Evolutionary conservation across 2,329 filamentous ascomycete species (phyloP), one percentile per base, ranked within the genome.

Genomic region (Malbranchea zuffiana): DNA sequence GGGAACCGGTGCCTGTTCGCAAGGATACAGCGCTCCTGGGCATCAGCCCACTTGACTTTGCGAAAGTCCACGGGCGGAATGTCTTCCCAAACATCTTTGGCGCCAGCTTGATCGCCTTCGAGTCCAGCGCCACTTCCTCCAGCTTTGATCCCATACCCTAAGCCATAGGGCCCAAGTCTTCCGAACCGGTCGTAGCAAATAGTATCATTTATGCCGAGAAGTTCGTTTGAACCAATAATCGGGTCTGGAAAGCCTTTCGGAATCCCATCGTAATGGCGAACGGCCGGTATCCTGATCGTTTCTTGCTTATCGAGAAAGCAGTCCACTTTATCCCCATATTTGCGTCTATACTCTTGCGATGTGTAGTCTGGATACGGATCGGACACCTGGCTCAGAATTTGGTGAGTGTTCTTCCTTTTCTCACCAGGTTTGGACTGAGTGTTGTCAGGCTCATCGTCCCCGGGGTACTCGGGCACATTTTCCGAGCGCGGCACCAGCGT

Each of bases 181-280:
- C 88, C 88, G 54, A 83, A 93, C 2, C 90, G 74, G 48, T 98
- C 90, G 53, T 94, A 95, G 62, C 90, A 98, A 31, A 95, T 74
- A 50, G 93, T 80, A 47, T 92, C 75, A 12, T 81, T 75, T 23
- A 96, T 65, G 0, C 78, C 80, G 8, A 96, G 61, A 26, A 88
- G 59, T 6, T 86, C 76, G 50, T 94, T 87, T 0, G 85, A 93
- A n/a, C 90, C 90, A 52, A 88, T 73, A 2, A 83, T 74, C 41
- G 85, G 74, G 32, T 90, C 75, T 0, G 90, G 90, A 56, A 93
- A 92, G 1, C 87, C 88, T 41, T 74, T 70, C 0, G 86, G 82
- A 2, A 90, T 73, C 3, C 88, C 88, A 7, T 79, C 67, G 48
- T 82, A 87, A 47, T 80, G 80, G 13, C 77, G 76, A 29, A 94